Percentiles rank a stretch among this genome's conserved stretches.
Conservation (phyloP, 2,329 filamentous ascomycete species). For the Trichoderma sp. region DNA sequence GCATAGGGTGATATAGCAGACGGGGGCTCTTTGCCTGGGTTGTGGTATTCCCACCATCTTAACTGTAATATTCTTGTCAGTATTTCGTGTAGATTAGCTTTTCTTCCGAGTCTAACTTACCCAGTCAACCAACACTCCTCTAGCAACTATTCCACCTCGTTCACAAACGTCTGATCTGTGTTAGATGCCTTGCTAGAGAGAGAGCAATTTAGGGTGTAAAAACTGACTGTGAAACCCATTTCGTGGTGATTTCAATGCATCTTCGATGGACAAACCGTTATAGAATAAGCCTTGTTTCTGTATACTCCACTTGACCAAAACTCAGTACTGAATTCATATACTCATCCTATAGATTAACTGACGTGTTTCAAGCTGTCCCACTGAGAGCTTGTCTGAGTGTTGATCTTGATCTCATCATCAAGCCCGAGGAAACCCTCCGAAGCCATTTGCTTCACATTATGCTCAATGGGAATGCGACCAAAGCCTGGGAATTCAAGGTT, state of each 20-base stretch:
- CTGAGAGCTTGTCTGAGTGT: constrained; percentile 4
- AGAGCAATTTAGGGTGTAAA: not conserved
- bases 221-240: not conserved
- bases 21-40: not conserved
- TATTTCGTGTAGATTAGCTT: not conserved
- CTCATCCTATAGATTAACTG: not conserved
- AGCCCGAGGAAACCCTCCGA: not conserved
- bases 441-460: not conserved
- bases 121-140: not conserved
- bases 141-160: not conserved
- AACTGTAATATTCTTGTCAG: not conserved
- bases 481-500: constrained; percentile 1
- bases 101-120: not conserved
- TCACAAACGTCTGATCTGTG: not conserved
- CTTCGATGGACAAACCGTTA: not conserved
- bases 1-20: not conserved
- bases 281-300: not conserved
- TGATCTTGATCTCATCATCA: constrained; percentile 2
- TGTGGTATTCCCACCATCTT: not conserved
- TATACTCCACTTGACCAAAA: not conserved
- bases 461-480: not conserved
- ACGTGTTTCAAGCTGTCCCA: constrained; percentile 1
- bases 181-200: not conserved
- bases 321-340: not conserved
- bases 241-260: not conserved